Conservation (phyloP, 306 rosid species). For the Dalbergia cochinchinensis region DNA sequence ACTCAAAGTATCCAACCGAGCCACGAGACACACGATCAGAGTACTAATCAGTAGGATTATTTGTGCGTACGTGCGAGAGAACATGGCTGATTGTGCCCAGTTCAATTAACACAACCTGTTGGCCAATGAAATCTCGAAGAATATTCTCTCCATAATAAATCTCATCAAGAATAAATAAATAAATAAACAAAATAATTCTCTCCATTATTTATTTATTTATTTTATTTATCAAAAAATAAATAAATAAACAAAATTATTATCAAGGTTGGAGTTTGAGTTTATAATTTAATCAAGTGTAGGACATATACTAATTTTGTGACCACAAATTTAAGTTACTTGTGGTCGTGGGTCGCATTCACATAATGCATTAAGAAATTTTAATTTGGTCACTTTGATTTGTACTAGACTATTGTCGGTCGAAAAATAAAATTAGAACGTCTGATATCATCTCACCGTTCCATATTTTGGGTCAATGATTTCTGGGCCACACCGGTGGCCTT, state of each 20-base stretch:
- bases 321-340: no score
- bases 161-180: not conserved
- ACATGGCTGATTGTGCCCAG: not conserved
- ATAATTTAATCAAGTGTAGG: not conserved
- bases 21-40: not conserved
- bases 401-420: constrained; percentile 26
- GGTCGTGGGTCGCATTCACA: constrained; percentile 21
- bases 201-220: no score
- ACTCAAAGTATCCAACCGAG: no score
- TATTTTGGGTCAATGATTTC: constrained; percentile 39
- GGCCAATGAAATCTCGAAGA: not conserved
- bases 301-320: constrained; percentile 3
- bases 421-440: not conserved
- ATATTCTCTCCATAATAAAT: not conserved
- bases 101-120: not conserved
- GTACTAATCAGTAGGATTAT: not conserved
- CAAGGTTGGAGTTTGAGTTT: not conserved
- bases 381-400: not conserved
- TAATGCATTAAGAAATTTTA: not conserved
- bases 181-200: no score
- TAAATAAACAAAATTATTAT: not conserved
- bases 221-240: no score
- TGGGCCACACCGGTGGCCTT: constrained; percentile 36
- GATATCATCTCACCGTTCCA: not conserved
- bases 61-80: not conserved